These are phyloP conservation scores for Globisporangium cederbergense DNA, from an alignment of 352 stramenopile genomes.

Conservation along the genomic window DNA sequence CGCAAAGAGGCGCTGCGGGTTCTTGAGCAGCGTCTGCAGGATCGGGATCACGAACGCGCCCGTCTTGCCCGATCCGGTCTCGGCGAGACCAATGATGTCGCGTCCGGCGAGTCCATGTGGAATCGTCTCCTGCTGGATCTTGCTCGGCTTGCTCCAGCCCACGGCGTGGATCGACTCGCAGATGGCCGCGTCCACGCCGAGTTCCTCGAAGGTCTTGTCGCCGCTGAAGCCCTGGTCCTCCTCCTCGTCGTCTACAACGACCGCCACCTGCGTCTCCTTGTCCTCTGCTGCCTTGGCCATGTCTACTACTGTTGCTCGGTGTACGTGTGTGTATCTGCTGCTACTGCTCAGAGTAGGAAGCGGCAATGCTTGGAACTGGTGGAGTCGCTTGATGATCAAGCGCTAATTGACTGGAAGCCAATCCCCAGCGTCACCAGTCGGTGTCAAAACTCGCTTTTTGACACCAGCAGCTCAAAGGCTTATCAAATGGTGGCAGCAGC, in stretches of 20 bases:
- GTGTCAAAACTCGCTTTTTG: background rate
- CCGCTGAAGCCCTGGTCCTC: constrained; percentile 57
- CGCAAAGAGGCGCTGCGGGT: constrained; percentile 87
- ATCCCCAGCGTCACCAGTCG: constrained; percentile 1
- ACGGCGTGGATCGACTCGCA: constrained; percentile 90
- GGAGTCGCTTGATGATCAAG: constrained; percentile 12
- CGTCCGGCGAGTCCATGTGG: constrained; percentile 89
- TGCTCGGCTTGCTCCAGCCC: constrained; percentile 92
- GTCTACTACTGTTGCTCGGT: background rate
- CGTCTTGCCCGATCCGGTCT: constrained; percentile 96
- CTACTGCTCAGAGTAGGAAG: background rate
- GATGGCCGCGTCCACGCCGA: constrained; percentile 90
- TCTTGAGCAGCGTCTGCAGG: constrained; percentile 89
- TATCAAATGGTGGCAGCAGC: background rate
- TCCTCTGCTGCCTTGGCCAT: constrained; percentile 11
- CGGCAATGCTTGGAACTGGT: constrained; percentile 1
- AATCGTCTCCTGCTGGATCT: constrained; percentile 95
- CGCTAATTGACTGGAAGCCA: constrained; percentile 20
- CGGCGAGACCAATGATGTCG: constrained; percentile 96
- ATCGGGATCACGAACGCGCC: constrained; percentile 94
- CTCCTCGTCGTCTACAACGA: background rate
- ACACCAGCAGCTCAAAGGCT: constrained; percentile 1
- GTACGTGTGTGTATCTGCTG: background rate
- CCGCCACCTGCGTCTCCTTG: constrained; percentile 2
- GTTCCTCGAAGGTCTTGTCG: constrained; percentile 82